These are phyloP conservation scores for Teratosphaeria pseudoeucalypti DNA, from an alignment of 2,329 filamentous ascomycete genomes.

Conservation along the genomic window DNA sequence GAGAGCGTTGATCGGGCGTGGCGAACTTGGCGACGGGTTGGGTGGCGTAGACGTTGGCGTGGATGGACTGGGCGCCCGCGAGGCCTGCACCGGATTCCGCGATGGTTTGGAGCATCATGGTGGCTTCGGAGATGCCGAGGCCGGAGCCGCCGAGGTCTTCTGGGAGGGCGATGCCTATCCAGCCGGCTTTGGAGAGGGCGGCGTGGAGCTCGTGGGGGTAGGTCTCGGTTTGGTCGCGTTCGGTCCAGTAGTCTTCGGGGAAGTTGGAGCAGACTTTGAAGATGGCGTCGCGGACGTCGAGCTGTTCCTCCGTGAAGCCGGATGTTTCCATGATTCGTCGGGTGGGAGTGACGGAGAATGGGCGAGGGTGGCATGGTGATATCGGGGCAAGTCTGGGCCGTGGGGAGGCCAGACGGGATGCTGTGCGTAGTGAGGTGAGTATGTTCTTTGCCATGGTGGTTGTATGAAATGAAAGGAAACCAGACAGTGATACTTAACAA, in stretches of 20 bases:
- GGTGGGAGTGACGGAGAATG: constrained; percentile 24
- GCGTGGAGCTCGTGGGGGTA: constrained; percentile 70
- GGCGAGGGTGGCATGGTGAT: not conserved
- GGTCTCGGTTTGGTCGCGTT: constrained; percentile 57
- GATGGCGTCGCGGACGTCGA: constrained; percentile 62
- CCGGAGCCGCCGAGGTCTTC: constrained; percentile 65
- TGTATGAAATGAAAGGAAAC: not conserved
- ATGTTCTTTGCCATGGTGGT: not conserved
- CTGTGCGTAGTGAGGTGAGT: not conserved
- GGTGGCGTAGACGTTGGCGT: constrained; percentile 61
- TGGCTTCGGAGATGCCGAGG: constrained; percentile 69
- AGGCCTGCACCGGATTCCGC: constrained; percentile 60
- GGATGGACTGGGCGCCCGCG: constrained; percentile 51
- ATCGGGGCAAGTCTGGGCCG: not conserved
- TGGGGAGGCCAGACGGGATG: not conserved
- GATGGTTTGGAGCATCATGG: constrained; percentile 73
- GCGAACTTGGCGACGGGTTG: constrained; percentile 66
- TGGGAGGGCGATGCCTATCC: constrained; percentile 71
- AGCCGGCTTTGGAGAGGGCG: constrained; percentile 63
- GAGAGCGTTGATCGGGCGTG: constrained; percentile 50
- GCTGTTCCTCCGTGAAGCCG: constrained; percentile 61
- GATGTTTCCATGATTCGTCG: constrained; percentile 53
- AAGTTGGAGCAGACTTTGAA: constrained; percentile 59
- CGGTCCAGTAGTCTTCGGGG: constrained; percentile 66
- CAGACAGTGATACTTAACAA: not conserved